Base-by-base conservation (phyloP, 2,329 filamentous ascomycete genomes). In the Sporothrix sp. region DNA sequence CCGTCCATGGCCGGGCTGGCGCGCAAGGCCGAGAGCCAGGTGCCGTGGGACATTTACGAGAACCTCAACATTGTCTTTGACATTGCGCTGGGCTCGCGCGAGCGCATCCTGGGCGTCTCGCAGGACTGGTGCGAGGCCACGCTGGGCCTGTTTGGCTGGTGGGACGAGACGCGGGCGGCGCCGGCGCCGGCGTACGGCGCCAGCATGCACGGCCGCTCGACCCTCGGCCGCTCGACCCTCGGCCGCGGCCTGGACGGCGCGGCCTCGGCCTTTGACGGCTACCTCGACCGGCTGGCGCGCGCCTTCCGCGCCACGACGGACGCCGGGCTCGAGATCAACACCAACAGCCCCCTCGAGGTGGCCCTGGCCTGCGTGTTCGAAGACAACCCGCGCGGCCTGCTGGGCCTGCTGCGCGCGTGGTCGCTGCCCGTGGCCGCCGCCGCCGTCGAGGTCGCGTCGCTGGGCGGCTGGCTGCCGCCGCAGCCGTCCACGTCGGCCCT, bases 71-170 rank as follows among this genome's bases (percentile, higher is more conserved):
- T 81, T 11, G 69, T 96, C 6, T 96, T 95, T 63, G 82, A 83
- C 30, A 83, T 95, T 54, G 69, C 94, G 2, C 75, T 93, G 4
- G 90, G 91, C 32, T 79, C 85, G 56, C 74, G 81, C 9, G 78
- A 83, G 32, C 82, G 88, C 18, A 87, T 96, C 48, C 71, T 94
- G 54, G 78, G 82, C 42, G 79, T 82, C 39, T 80, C 89, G 1
- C 82, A 91, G 61, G 90, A 96, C 65, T 97, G 91, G 91, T 81
- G 91, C 47, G 91, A 97, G 69, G 90, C 88, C 0, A 85, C 84
- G 0, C 69, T 96, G 53, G 86, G 84, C 2, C 70, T 97, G 45
- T 82, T 90, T 28, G 82, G 85, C 6, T 97, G 91, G 91, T 95
- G 90, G 89, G 84, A 95, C 62, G 87, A 93, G 54, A 33, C 47